Base-by-base conservation (phyloP, 2,329 filamentous ascomycete genomes). In the Venturiaceae sp. region DNA sequence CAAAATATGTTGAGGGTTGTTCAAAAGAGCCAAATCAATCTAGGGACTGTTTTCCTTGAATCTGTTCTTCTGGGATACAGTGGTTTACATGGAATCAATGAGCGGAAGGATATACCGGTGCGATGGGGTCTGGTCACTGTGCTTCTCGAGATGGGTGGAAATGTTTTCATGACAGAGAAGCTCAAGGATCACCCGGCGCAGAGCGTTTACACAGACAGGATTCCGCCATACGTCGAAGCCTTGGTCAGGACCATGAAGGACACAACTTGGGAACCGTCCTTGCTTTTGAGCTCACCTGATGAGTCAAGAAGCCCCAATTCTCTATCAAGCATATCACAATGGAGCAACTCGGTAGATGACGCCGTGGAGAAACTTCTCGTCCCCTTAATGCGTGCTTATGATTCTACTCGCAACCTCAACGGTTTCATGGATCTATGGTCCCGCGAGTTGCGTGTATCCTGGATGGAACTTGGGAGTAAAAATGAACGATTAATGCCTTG, bases 131-230 rank as follows among this genome's bases (percentile, higher is more conserved):
- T 80, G 21, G 57, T 80, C 21, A 69, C 72, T 13, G 70, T 72
- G 32, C 65, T 78, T n/a, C 66, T 80, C 19, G 64, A 69, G 23
- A 72, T 78, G 55, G 76, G 80, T 62, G 63, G 75, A 3, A 75
- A 74, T 60, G 70, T 77, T 5, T 78, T 80, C 61, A 67, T 77
- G 33, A 30, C 36, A 30, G 57, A 58, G 32, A 53, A 39, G 30
- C 26, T 23, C 21, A 54, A 58, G 21, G 39, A 58, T 21, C 34
- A 23, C 8, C 44, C 44, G 19, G 26, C 44, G 0, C 23, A 50
- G 26, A 50, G 44, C 23, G 34, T 34, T 34, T 34, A 37, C n/a
- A 53, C 52, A 11, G 32, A 44, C 41, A 39, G 53, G 23, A 32
- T 41, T 13, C 53, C 53, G 23, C 53, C 53, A 14, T 57, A 57